Percentiles rank a stretch among this genome's conserved stretches.
These are phyloP conservation scores for Ilyonectria sp. DNA, from an alignment of 2,329 filamentous ascomycete genomes.

Conservation along the genomic window DNA sequence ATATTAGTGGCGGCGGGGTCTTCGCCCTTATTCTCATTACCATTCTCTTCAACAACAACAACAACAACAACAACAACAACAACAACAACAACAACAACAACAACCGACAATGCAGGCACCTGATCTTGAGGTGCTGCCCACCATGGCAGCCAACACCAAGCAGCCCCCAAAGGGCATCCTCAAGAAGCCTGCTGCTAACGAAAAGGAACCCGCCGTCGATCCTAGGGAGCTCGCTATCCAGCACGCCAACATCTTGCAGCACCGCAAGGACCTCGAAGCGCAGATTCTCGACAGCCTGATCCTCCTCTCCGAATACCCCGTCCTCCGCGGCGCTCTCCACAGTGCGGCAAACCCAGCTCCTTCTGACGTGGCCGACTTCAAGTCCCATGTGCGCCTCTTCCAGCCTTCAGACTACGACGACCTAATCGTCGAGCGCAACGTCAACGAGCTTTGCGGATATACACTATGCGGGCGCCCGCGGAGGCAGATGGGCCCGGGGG, in stretches of 20 bases:
- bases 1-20: constrained; percentile 29
- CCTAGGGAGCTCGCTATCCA: constrained; percentile 79
- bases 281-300: constrained; percentile 82
- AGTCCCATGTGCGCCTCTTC: constrained; percentile 78
- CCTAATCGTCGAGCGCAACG: constrained; percentile 90
- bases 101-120: constrained; percentile 2
- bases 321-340: constrained; percentile 49
- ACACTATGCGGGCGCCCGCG: constrained; percentile 80
- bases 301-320: constrained; percentile 75
- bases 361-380: constrained; percentile 76
- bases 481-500: constrained; percentile 67
- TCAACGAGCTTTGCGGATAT: constrained; percentile 87
- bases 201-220: constrained; percentile 51
- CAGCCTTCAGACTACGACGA: constrained; percentile 92
- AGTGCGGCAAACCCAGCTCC: constrained; percentile 66
- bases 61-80: no score
- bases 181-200: constrained; percentile 63
- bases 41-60: neutral
- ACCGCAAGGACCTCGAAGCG: constrained; percentile 83
- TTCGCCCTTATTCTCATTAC: constrained; percentile 10
- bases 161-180: constrained; percentile 70
- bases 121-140: neutral
- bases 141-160: constrained; percentile 49
- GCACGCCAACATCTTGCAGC: constrained; percentile 86
- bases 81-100: neutral